Base-by-base conservation (phyloP, 768 basidiomycete species). In the Suillus fuscotomentosus region DNA sequence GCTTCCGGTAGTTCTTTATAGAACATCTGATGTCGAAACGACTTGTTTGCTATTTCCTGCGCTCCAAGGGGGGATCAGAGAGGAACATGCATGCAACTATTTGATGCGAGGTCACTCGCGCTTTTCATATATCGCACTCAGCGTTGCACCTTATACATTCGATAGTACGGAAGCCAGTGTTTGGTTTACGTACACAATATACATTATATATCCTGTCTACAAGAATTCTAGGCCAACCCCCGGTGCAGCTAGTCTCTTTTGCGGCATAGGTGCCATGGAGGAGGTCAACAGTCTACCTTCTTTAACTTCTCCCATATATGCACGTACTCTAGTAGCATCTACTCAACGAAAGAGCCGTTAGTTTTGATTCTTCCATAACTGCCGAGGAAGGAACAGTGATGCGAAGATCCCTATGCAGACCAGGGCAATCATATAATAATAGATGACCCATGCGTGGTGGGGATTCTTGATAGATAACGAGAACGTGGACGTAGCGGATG, bases 401-500 rank as follows among this genome's bases (percentile, higher is more conserved):
- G 70, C 65, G 1, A 63, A 22, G 0, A 68, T 56, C 3, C 60
- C 69, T 1, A 74, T n/a, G 22, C 60, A 66, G 9, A 65, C 72
- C 31, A 77, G 65, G 1, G n/a, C 20, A 0, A 65, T 5, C 3
- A 76, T 56, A 24, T 63, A 75, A 62, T 71, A 75, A n/a, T 75
- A 77, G 0, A 39, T 70, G 8, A 69, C 68, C 74, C 70, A 71
- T 5, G 74, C 74, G 11, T 60, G 69, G 3, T 41, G 66, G 6
- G 70, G 70, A 0, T 79, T 77, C 43, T 83, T 80, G 53, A 86
- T 83, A 0, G 89, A 89, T 50, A 90, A 70, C 24, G 90, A 87
- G 75, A 88, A 91, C 54, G 90, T 78, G 38, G 89, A 88, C 61
- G 84, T 87, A 1, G 87, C 79, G 3, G 79, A 69, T 17, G 84